Percentiles rank a stretch among this genome's conserved stretches.
Evolutionary conservation across 2,329 filamentous ascomycete species (phyloP).

Genomic region (Colletotrichum gigasporum): DNA sequence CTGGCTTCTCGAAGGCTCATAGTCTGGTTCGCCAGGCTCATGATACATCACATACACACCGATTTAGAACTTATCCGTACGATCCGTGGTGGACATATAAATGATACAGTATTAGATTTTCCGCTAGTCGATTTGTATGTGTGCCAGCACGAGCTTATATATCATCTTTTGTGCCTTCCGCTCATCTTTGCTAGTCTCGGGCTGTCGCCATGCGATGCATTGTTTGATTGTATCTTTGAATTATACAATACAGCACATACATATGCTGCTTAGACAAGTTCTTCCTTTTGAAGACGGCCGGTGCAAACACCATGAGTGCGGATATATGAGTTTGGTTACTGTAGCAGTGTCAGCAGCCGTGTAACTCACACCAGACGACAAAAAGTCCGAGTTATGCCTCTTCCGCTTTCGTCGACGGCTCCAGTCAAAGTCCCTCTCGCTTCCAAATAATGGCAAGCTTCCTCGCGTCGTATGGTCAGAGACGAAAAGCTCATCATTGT

Average conservation of each 20-base stretch:
- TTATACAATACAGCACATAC: too few species aligned
- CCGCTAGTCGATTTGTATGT: neutral
- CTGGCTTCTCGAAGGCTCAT: neutral
- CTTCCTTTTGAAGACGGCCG: neutral
- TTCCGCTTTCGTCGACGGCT: neutral
- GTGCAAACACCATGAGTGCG: neutral
- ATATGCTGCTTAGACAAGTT: neutral
- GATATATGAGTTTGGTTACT: neutral
- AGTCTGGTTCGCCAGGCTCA: neutral
- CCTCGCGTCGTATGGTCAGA: neutral
- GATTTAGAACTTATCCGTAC: too few species aligned
- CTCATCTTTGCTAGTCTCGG: neutral
- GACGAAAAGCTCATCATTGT: neutral
- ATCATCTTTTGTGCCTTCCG: neutral
- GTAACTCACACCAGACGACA: neutral
- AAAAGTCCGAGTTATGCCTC: neutral
- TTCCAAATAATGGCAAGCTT: neutral
- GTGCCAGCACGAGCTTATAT: neutral
- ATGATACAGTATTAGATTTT: neutral
- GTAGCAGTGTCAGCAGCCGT: neutral
- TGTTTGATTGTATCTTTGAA: neutral
- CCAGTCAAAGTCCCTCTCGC: neutral
- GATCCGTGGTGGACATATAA: neutral
- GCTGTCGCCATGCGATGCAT: neutral
- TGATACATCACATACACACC: too few species aligned